Evolutionary conservation across 106 monocot genomes (phyloP), one percentile per base, ranked within the genome.

Genomic region (Vanilla planifolia): DNA sequence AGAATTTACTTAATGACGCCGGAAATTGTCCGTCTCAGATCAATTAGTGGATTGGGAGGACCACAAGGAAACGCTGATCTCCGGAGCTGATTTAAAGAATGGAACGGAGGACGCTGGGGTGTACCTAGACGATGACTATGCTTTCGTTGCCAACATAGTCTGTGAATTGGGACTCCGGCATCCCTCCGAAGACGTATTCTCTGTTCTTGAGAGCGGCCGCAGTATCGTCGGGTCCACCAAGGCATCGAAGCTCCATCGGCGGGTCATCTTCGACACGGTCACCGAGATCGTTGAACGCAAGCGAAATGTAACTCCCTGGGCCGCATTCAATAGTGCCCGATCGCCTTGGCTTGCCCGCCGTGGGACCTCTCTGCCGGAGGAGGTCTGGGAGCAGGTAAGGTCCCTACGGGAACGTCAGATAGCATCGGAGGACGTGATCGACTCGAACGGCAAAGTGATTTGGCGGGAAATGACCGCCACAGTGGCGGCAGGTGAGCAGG

Each of bases 351-450:
- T 24, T 10, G 47, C n/a, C 55, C 32, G 32, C 19, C 8, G 21
- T 8, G 26, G 20, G 20, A 20, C 10, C 52, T 16, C 39, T 35
- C 53, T 72, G 8, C 56, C 65, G 5, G 37, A 36, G 17, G 71
- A 75, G 55, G 84, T 76, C 23, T 88, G 90, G 96, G 43, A 45
- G 59, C 88, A 92, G 91, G 15, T 98, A 14, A 60, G 57, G 58
- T 33, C 70, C 32, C 22, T 69, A 15, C 63, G 55, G 43, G 74
- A 59, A 55, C n/a, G n/a, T n/a, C 65, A 48, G 0, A 50, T 52
- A 0, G 55, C 51, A 2, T 40, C 68, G 4, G 89, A 77, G n/a
- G 84, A 86, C 58, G 59, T 87, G 20, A 73, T 78, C 48, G 87
- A 76, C 4, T 52, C 75, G 16, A 66, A 75, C 3, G 55, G 79